Conservation (phyloP, 2,329 filamentous ascomycete genomes). For the Cadophora sp. region DNA sequence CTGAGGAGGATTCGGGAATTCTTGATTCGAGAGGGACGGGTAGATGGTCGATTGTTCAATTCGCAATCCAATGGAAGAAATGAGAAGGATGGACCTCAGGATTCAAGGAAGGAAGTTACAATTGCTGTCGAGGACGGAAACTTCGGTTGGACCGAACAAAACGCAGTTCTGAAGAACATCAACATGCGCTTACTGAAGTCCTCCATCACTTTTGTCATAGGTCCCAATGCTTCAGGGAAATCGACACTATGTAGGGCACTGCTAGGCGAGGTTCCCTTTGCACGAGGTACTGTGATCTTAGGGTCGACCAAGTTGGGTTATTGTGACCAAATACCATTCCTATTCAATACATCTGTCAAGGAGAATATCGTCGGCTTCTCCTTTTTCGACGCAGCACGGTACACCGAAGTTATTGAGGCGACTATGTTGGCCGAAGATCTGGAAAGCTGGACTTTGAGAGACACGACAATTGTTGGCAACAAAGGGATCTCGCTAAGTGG, state of each 20-base stretch:
- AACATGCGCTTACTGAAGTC: neutral
- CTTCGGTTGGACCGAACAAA: neutral
- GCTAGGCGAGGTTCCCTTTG: neutral
- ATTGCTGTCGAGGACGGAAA: neutral
- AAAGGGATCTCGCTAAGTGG: neutral
- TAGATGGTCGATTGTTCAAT: too few relatives aligned
- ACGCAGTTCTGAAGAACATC: neutral
- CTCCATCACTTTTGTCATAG: neutral
- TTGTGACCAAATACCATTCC: neutral
- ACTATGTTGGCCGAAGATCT: neutral
- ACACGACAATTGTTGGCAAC: neutral
- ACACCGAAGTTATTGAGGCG: neutral
- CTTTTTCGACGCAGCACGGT: neutral
- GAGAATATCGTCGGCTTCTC: neutral
- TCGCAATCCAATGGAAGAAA: neutral
- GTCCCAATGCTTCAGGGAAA: neutral
- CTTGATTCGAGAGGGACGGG: too few relatives aligned
- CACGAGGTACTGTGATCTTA: neutral
- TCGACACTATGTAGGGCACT: neutral
- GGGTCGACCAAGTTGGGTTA: neutral
- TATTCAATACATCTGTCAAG: neutral
- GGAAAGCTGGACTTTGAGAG: neutral
- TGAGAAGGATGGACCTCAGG: neutral
- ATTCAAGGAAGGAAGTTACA: neutral
- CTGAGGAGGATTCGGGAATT: neutral